A percentile compares a stretch with the other conserved stretches of the same genome.
phyloP scores from a whole-genome alignment of 306 rosid genomes.

The Rosa chinensis region DNA sequence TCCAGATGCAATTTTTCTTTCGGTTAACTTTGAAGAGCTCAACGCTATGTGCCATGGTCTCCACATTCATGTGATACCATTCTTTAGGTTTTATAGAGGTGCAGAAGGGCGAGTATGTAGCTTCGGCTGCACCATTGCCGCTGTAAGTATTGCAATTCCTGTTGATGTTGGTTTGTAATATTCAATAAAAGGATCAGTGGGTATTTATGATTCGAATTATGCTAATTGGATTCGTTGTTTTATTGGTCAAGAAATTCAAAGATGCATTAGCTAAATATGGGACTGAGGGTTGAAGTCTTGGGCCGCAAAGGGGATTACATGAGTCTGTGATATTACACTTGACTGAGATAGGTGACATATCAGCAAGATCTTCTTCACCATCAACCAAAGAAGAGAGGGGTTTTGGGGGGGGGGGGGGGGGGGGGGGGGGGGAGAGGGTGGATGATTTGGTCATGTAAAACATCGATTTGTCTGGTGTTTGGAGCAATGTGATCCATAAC shows the following conservation, averaged over 20 bases:
- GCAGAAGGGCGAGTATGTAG: slow-evolving; percentile 72
- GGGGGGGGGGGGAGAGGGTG: slow-evolving; percentile 1
- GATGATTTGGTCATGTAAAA: slow-evolving; percentile 29
- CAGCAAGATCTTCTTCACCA: slow-evolving; percentile 23
- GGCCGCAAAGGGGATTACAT: slow-evolving; percentile 70
- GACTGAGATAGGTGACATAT: slow-evolving; percentile 46
- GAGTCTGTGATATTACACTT: slow-evolving; percentile 47
- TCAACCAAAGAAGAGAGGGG: slow-evolving; percentile 21
- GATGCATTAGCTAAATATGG: slow-evolving; percentile 67
- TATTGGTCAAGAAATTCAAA: slow-evolving; percentile 79
- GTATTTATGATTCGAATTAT: neutral
- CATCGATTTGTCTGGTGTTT: slow-evolving; percentile 32
- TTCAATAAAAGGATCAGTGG: neutral
- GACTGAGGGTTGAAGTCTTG: slow-evolving; percentile 57
- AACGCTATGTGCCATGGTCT: slow-evolving; percentile 66
- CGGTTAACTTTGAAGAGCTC: slow-evolving; percentile 70
- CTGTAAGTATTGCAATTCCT: slow-evolving; percentile 48
- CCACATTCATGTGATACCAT: slow-evolving; percentile 76
- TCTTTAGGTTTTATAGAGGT: slow-evolving; percentile 83
- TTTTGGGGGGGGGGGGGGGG: slow-evolving; percentile 30
- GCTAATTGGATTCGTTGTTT: neutral
- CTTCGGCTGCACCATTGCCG: slow-evolving; percentile 84
- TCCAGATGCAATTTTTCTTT: slow-evolving; percentile 57
- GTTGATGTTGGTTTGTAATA: neutral
- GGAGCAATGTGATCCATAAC: slow-evolving; percentile 21